Conservation (phyloP, 2,329 filamentous ascomycete species). For the Chrysosphaeria jannelii region DNA sequence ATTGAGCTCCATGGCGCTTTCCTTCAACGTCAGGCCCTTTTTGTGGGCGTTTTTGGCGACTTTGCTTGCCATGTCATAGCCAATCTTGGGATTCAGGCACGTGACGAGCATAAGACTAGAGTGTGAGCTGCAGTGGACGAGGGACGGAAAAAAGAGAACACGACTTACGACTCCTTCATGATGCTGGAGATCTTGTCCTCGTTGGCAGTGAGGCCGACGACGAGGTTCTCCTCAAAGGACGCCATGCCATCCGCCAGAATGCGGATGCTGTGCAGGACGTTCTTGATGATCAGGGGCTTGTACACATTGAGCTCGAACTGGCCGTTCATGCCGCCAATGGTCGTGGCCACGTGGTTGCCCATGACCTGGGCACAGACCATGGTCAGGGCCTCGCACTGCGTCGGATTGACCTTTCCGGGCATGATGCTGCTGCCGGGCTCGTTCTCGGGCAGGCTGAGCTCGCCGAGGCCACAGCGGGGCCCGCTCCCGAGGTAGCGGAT, state of each 20-base stretch:
- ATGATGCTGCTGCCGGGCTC: constrained; percentile 96
- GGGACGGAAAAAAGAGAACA: background rate
- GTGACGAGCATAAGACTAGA: constrained; percentile 89
- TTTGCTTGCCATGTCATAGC: constrained; percentile 90
- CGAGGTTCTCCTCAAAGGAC: constrained; percentile 82
- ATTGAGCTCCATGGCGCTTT: constrained; percentile 78
- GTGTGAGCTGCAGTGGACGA: constrained; percentile 1
- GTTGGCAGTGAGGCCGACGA: constrained; percentile 68
- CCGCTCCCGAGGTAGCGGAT: constrained; percentile 91
- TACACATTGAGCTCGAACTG: constrained; percentile 99
- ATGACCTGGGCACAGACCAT: constrained; percentile 97
- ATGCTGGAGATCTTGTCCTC: constrained; percentile 74
- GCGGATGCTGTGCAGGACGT: constrained; percentile 73
- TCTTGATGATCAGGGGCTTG: constrained; percentile 89
- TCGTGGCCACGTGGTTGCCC: constrained; percentile 82
- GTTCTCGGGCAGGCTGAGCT: constrained; percentile 84
- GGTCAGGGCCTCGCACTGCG: constrained; percentile 88
- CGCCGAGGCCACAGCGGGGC: constrained; percentile 80
- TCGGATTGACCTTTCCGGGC: constrained; percentile 98
- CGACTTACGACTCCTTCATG: constrained; percentile 66
- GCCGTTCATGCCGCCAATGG: constrained; percentile 84
- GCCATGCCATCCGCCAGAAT: constrained; percentile 78
- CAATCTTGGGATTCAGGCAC: constrained; percentile 89
- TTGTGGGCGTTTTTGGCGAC: constrained; percentile 98
- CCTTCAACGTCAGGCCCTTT: constrained; percentile 81